Percentiles rank a stretch among this genome's conserved stretches.
phyloP scores from a whole-genome alignment of 106 monocot species.

The Acanthochlamys bracteata region DNA sequence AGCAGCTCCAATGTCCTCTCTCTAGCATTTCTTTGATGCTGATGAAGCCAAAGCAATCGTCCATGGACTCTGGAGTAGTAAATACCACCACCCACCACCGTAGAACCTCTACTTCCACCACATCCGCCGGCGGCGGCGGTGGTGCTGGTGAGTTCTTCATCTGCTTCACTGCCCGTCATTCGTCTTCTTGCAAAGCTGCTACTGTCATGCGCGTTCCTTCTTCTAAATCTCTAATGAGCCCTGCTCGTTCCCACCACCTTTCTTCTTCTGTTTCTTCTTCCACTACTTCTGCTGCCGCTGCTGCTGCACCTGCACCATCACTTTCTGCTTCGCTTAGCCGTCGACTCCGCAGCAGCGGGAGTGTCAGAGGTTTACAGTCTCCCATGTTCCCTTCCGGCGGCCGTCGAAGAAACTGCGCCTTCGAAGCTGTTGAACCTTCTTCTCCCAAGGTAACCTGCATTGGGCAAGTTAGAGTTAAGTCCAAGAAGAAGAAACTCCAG shows the following conservation, averaged over 20 bases:
- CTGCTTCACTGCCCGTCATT: constrained; percentile 72
- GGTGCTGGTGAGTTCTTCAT: constrained; percentile 64
- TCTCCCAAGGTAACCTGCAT: constrained; percentile 99
- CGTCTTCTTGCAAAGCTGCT: constrained; percentile 34
- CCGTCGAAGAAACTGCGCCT: constrained; percentile 32
- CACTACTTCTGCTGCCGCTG: background rate
- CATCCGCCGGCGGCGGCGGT: constrained; percentile 11
- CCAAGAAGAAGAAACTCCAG: constrained; percentile 24
- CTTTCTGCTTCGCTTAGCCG: constrained; percentile 69
- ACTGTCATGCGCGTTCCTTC: constrained; percentile 32
- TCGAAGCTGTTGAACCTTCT: constrained; percentile 76
- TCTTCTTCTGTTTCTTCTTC: constrained; percentile 3
- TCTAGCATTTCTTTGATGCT: too few relatives aligned
- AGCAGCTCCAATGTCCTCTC: too few relatives aligned
- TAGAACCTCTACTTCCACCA: too few relatives aligned
- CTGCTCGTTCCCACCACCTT: constrained; percentile 17
- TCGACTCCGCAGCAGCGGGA: constrained; percentile 55
- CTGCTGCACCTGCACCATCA: constrained; percentile 26
- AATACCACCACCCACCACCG: too few relatives aligned
- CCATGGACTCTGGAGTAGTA: too few relatives aligned
- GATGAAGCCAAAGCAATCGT: too few relatives aligned
- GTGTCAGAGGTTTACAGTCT: constrained; percentile 84
- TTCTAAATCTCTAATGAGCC: constrained; percentile 54
- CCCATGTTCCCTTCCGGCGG: constrained; percentile 60
- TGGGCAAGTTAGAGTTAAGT: constrained; percentile 78